Percentiles rank a stretch among this genome's conserved stretches.
phyloP scores from a whole-genome alignment of 768 basidiomycete species.

The Amanita molliuscula region DNA sequence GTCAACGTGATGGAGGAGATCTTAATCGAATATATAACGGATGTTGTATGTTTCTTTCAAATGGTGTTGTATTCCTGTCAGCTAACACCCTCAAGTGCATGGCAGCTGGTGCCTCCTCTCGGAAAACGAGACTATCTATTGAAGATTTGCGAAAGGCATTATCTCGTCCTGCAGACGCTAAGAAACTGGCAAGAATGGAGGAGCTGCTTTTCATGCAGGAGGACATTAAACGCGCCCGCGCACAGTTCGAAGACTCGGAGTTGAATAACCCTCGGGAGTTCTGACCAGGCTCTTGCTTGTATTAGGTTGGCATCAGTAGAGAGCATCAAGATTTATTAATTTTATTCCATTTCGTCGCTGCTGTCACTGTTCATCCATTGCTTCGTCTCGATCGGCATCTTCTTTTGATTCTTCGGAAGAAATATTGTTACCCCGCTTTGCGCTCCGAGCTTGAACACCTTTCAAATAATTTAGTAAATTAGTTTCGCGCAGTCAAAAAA shows the following conservation, averaged over 20 bases:
- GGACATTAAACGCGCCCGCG: conserved; percentile 82
- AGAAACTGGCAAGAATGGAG: conserved; percentile 88
- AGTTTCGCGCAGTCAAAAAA: not conserved
- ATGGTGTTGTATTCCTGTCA: conserved; percentile 6
- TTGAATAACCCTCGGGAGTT: conserved; percentile 35
- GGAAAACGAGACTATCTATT: conserved; percentile 68
- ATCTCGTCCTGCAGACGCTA: conserved; percentile 79
- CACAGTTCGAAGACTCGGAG: conserved; percentile 49
- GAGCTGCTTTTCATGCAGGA: conserved; percentile 90
- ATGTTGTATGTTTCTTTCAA: conserved; percentile 53
- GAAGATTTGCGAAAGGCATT: conserved; percentile 79
- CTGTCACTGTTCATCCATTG: conserved; percentile 56
- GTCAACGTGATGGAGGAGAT: conserved; percentile 93
- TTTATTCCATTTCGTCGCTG: not conserved
- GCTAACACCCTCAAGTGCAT: conserved; percentile 44
- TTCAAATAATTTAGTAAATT: not conserved
- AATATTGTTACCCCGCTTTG: conserved; percentile 16
- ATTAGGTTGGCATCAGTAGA: not conserved
- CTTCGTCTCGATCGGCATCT: conserved; percentile 30
- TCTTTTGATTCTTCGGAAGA: conserved; percentile 20
- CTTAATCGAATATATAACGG: conserved; percentile 80
- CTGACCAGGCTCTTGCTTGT: conserved; percentile 13
- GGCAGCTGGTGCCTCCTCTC: conserved; percentile 57
- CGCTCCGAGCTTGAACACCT: conserved; percentile 49
- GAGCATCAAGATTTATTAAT: not conserved